Conservation (phyloP, 768 basidiomycete genomes). For the Cubamyces sp. region DNA sequence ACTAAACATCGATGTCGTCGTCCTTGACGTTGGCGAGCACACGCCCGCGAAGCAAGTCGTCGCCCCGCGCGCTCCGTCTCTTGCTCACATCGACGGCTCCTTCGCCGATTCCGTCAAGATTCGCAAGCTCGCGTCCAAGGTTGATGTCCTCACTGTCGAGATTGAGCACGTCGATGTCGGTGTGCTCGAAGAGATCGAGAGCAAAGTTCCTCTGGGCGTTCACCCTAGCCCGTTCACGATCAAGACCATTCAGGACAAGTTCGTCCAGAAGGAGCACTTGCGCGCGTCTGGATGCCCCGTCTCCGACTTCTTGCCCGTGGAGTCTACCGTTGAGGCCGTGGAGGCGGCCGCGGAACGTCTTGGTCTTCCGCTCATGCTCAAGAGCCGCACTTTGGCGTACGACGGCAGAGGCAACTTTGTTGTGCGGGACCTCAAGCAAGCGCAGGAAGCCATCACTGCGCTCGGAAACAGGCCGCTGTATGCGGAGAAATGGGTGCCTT, state of each 20-base stretch:
- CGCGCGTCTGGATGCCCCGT: slow-evolving; percentile 52
- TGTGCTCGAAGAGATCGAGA: slow-evolving; percentile 67
- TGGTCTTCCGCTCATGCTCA: slow-evolving; percentile 93
- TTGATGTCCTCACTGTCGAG: slow-evolving; percentile 91
- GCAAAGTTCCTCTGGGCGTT: slow-evolving; percentile 37
- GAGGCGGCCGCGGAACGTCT: slow-evolving; percentile 55
- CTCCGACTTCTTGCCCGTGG: slow-evolving; percentile 63
- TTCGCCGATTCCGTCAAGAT: slow-evolving; percentile 84
- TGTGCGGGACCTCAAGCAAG: slow-evolving; percentile 57
- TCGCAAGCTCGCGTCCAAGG: slow-evolving; percentile 73
- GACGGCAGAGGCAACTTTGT: slow-evolving; percentile 95
- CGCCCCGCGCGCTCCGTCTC: slow-evolving; percentile 50
- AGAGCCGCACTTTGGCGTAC: slow-evolving; percentile 93
- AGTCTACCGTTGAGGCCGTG: slow-evolving; percentile 55
- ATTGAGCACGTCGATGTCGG: slow-evolving; percentile 93
- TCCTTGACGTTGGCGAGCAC: slow-evolving; percentile 82
- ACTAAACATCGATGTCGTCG: slow-evolving; percentile 79
- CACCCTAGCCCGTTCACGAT: slow-evolving; percentile 87
- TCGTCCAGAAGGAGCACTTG: slow-evolving; percentile 68
- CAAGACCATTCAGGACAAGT: slow-evolving; percentile 79
- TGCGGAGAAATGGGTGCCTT: slow-evolving; percentile 93
- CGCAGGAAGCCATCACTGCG: slow-evolving; percentile 55
- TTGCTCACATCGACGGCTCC: slow-evolving; percentile 82
- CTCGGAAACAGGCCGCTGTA: slow-evolving; percentile 79
- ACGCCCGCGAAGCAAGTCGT: slow-evolving; percentile 91